Base-by-base conservation (phyloP, 495 filamentous ascomycete genomes). In the Trichoderma virens region DNA sequence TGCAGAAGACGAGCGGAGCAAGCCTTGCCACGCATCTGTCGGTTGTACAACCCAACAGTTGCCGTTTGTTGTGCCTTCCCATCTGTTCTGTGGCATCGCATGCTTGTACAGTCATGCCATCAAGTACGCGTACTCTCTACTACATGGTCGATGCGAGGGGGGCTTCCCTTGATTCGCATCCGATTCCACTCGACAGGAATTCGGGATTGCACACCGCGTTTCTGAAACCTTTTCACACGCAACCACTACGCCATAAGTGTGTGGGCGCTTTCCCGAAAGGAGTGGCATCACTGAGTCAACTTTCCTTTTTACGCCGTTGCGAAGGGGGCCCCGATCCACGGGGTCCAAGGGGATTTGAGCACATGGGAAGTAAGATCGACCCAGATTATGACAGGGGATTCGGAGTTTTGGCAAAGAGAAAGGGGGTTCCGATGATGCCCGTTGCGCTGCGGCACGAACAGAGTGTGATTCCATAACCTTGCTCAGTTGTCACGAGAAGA, bases 331-430 rank as follows among this genome's bases (percentile, higher is more conserved):
- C 45, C 45, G 45, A 51, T 51, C 45, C 5, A 23, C 45, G 45
- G 45, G 45, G 45, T 25, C 23, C 45, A 56, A 30, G 51, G 23
- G 51, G 16, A 28, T 56, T 30, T 56, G 27, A 56, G 51, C 51
- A 56, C 51, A 56, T 56, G 51, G 51, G 27, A 56, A 56, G 51
- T 56, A 27, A 56, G 51, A 56, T 56, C 27, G 51, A 56, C 25
- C 28, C 51, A 30, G 51, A 56, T 56, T 56, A 56, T 27, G 51
- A 56, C 51, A 28, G 51, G 51, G 51, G 51, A 56, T 56, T 56
- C 51, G 51, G 51, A 27, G 11, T 56, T 56, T 30, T 56, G 23
- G 25, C 51, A 3, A 56, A 20, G 13, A 30, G 25, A 56, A n/a
- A 56, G 51, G 25, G 51, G 43, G 43, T 7, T 23, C 18, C 16